Evolutionary conservation across 371 early-diverging fungal species (phyloP).

Genomic region (Mortierella sp.): DNA sequence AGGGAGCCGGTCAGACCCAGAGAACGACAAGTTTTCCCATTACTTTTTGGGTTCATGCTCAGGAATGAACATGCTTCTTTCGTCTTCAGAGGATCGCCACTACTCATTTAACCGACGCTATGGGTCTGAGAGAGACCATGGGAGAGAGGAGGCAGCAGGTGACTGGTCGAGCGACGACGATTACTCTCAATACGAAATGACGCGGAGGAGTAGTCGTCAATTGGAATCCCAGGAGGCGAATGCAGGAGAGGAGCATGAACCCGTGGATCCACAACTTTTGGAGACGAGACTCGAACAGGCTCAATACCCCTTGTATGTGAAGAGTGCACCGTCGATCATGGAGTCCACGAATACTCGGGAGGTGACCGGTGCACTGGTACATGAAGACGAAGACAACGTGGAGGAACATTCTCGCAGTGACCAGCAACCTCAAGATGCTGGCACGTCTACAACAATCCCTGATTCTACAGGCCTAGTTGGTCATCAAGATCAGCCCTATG

Average conservation of each 20-base stretch:
- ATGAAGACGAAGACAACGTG: too few species aligned
- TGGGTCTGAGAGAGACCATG: slow-evolving; percentile 5
- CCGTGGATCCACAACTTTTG: slow-evolving; percentile 9
- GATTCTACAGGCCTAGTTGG: too few species aligned
- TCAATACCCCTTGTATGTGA: slow-evolving; percentile 1
- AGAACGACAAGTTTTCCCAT: slow-evolving; percentile 19
- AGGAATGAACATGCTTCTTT: slow-evolving; percentile 17
- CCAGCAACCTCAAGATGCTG: too few species aligned
- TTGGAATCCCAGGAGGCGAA: background rate
- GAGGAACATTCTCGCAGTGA: too few species aligned
- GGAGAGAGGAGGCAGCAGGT: slow-evolving; percentile 14
- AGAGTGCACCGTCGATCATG: background rate
- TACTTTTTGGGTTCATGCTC: slow-evolving; percentile 25
- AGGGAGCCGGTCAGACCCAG: slow-evolving; percentile 16
- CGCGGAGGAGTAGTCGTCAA: slow-evolving; percentile 17
- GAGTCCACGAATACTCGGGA: background rate
- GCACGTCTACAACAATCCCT: too few species aligned
- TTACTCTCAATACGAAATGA: slow-evolving; percentile 34
- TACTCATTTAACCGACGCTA: slow-evolving; percentile 6
- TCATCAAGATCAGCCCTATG: too few species aligned
- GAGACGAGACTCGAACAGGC: slow-evolving; percentile 12
- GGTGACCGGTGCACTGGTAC: too few species aligned
- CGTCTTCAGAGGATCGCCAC: slow-evolving; percentile 16
- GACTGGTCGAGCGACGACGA: slow-evolving; percentile 40
- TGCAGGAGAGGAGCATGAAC: background rate